Base-by-base conservation (phyloP, 2,329 filamentous ascomycete species). In the Corniculantispora saksenae region DNA sequence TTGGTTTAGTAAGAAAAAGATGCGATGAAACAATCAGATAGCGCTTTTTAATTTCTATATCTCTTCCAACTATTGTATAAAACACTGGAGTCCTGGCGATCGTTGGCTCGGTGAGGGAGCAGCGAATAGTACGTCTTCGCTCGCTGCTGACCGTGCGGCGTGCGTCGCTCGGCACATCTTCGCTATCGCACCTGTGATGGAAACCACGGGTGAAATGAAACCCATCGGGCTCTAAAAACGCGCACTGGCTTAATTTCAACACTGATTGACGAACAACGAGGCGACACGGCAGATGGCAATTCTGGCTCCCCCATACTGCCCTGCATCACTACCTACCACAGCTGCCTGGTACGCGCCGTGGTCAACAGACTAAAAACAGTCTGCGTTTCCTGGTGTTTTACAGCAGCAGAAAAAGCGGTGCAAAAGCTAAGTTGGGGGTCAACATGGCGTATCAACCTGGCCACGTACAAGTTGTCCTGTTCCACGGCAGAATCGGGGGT, bases 391-490 rank as follows among this genome's bases (percentile, higher is more conserved):
- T 15, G 25, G 51, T 40, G 60, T 63, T 48, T 38, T 38, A 63
- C 60, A 63, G 60, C 59, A 45, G 53, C 2, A 19, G 58, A 61
- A 61, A 51, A 19, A 50, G 47, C 58, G 43, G 57, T 50, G 57
- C 57, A 15, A 60, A 50, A n/a, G 57, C 27, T n/a, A 38, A 40
- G 35, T 38, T 56, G 60, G 60, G 60, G 21, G 27, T 56, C 38
- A 55, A 21, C 40, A 7, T 27, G 59, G 38, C 23, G 50, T 43
- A 21, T 32, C 13, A 43, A 35, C 43, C 10, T 43, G 59, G 48
- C 59, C 60, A 48, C 60, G 51, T 55, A 63, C 60, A 56, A 63
- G 38, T 55, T 23, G 25, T 45, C 25, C 40, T n/a, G 60, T 63
- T 56, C 50, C 51, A 63, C 51, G 40, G 25, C 60, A 55, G 51